Base-by-base conservation (phyloP, 192 early-diverging fungal genomes). In the Entomortierella parvispora region DNA sequence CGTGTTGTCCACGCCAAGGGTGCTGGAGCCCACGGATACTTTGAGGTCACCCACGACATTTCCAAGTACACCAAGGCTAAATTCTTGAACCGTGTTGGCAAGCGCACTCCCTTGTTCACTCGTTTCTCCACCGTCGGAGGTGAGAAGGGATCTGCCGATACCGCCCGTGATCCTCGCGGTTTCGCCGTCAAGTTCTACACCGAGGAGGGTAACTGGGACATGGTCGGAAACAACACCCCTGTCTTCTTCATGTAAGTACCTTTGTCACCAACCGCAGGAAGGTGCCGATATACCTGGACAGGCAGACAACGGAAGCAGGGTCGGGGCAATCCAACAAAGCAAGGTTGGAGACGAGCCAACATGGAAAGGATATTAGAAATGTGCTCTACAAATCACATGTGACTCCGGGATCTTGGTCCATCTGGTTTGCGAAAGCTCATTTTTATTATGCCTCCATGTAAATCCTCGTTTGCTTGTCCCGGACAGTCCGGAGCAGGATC, bases 1-100 rank as follows among this genome's bases (percentile, higher is more conserved):
- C 86, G 93, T 74, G 93, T 95, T 48, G 93, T 95, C 48, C 92
- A 95, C 69, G 93, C 93, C 79, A 90, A 92, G 82, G 93, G 92
- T 51, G 88, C 89, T 62, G 94, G 91, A 43, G 94, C 93, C 23
- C 91, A 93, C 68, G 93, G 93, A 52, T 90, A 89, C 86, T 93
- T 94, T 80, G 90, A 86, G 74, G 70, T 74, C 18, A 82, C 80
- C 49, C 68, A 80, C 56, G 85, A 87, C 63, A 72, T 85, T 59
- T 68, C 65, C 69, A 79, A 75, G 54, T 58, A 83, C 67, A 89
- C 90, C 42, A 81, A 80, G 59, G 91, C 91, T 53, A 85, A 87
- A 52, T 85, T 88, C 71, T 83, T 92, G 60, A 81, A 65, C 76
- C 54, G 76, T 10, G 80, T 85, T 25, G 88, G 90, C 67, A 90